Conservation (phyloP, 1,139 yeast species). For the Candida anutae region DNA sequence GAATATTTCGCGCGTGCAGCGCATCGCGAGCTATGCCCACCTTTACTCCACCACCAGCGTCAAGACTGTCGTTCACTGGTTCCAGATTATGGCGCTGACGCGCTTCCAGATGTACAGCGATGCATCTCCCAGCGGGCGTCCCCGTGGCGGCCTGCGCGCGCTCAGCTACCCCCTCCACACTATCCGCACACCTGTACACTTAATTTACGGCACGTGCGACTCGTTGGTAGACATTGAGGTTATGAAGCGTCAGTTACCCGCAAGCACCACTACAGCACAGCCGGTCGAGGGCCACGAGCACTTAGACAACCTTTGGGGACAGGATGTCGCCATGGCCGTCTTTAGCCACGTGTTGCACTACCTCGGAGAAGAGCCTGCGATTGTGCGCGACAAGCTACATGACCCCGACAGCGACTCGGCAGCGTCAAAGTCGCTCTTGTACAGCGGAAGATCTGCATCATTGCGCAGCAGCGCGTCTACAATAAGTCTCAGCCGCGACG, state of each 20-base stretch:
- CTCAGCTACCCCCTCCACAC: conserved; percentile 42
- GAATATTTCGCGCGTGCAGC: conserved; percentile 67
- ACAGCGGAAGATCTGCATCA: too few relatives aligned
- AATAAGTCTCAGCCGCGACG: too few relatives aligned
- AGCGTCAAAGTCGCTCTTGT: too few relatives aligned
- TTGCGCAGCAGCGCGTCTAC: too few relatives aligned
- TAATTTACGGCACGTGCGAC: conserved; percentile 75
- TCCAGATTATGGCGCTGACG: conserved; percentile 77
- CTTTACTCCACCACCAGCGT: conserved; percentile 87
- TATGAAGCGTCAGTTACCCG: conserved; percentile 52
- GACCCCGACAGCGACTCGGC: too few relatives aligned
- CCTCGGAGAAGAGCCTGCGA: conserved; percentile 24
- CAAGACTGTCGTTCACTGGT: conserved; percentile 93
- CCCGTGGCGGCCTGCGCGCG: too few relatives aligned
- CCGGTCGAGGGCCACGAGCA: conserved; percentile 71
- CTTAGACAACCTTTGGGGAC: conserved; percentile 85
- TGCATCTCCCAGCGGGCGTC: conserved; percentile 22
- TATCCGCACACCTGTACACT: conserved; percentile 60
- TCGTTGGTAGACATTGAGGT: conserved; percentile 78
- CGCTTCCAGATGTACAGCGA: conserved; percentile 89
- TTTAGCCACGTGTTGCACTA: conserved; percentile 42
- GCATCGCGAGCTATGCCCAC: conserved; percentile 71
- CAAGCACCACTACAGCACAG: conserved; percentile 23
- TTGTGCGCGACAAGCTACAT: too few relatives aligned
- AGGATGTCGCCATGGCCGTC: conserved; percentile 48